phyloP scores from a whole-genome alignment of 305 asterid genomes.

The Petunia hybrid region DNA sequence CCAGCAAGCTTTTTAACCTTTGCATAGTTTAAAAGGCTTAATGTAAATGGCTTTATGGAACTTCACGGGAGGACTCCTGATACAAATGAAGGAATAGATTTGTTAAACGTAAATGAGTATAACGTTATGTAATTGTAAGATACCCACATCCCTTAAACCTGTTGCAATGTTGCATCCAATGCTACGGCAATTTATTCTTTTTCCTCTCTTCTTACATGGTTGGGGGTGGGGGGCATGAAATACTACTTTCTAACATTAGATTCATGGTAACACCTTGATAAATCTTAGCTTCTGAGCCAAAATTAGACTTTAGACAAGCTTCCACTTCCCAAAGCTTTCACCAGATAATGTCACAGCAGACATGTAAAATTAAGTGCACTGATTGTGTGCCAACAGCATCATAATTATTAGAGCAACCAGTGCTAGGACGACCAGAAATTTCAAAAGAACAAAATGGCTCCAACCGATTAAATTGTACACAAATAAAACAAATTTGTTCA shows the following conservation, averaged over 20 bases:
- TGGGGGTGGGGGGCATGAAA: not conserved
- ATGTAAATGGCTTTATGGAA: not conserved
- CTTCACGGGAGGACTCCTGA: not conserved
- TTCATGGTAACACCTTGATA: conserved; percentile 10
- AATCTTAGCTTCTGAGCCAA: conserved; percentile 24
- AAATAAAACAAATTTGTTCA: not conserved
- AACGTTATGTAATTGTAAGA: not conserved
- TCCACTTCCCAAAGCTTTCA: conserved; percentile 2
- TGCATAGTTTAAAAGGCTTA: too few relatives aligned
- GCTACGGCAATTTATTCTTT: not conserved
- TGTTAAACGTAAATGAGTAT: not conserved
- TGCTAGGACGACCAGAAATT: conserved; percentile 11
- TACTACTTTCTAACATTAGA: not conserved
- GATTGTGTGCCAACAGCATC: not conserved
- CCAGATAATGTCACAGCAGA: not conserved
- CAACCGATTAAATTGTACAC: conserved; percentile 14
- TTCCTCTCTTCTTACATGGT: not conserved
- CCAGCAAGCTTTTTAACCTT: not conserved
- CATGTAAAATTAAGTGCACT: not conserved
- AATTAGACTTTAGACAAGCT: conserved; percentile 1
- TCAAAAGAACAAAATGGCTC: not conserved
- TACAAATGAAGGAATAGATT: not conserved
- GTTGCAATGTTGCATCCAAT: not conserved
- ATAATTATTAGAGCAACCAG: not conserved
- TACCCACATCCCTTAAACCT: not conserved